Conservation (phyloP, 345 rosid species). For the Bruguiera parviflora region DNA sequence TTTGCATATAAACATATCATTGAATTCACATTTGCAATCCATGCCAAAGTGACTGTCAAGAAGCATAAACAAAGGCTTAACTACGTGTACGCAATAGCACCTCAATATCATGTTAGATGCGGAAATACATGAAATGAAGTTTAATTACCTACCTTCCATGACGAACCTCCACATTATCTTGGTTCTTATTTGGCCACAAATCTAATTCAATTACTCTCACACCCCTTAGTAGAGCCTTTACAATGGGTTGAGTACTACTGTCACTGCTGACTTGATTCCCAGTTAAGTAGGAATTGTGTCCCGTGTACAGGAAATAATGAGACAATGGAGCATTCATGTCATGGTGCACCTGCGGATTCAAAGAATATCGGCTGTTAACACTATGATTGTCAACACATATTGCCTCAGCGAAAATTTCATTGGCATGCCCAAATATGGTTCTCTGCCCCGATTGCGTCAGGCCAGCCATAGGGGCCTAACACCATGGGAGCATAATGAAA, state of each 20-base stretch:
- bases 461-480: too few species aligned
- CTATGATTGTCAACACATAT: too few species aligned
- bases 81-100: too few species aligned
- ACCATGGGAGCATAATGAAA: too few species aligned
- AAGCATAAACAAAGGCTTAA: too few species aligned
- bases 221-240: conserved; percentile 48
- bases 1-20: too few species aligned
- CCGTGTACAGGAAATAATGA: conserved; percentile 76
- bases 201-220: conserved; percentile 88
- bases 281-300: conserved; percentile 87
- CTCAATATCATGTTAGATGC: not conserved
- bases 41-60: too few species aligned
- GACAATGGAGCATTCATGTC: conserved; percentile 67
- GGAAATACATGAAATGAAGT: not conserved
- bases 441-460: too few species aligned
- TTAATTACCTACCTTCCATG: conserved; percentile 61
- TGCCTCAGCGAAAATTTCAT: too few species aligned
- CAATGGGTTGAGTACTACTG: conserved; percentile 60
- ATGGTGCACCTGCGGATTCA: conserved; percentile 51
- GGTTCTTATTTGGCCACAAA: conserved; percentile 65
- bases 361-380: not conserved
- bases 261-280: conserved; percentile 69
- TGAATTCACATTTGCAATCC: too few species aligned
- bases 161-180: conserved; percentile 51
- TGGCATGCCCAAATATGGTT: too few species aligned